phyloP scores from a whole-genome alignment of 225 moss, liverwort and hornwort species.

The Physcomitrellopsis africana region DNA sequence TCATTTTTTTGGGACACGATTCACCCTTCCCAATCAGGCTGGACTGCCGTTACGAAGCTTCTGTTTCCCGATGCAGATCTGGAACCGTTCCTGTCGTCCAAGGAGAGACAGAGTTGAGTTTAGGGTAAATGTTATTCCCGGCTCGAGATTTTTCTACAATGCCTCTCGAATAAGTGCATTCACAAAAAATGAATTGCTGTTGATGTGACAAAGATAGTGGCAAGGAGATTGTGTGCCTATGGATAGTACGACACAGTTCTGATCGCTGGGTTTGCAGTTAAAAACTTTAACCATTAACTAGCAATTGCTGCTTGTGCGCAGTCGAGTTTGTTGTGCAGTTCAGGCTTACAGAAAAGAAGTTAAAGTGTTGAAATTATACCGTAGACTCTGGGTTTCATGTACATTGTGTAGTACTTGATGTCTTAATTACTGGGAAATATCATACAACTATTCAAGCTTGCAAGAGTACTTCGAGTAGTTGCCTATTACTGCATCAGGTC shows the following conservation, averaged over 20 bases:
- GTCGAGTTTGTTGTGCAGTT: no score
- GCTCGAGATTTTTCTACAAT: background rate
- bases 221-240: background rate
- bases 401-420: no score
- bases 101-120: background rate
- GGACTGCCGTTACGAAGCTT: conserved; percentile 46
- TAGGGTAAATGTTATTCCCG: background rate
- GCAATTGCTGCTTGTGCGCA: no score
- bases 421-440: no score
- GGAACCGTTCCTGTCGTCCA: conserved; percentile 8
- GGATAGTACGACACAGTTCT: background rate
- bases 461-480: background rate
- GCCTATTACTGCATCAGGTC: background rate
- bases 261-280: no score
- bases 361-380: no score
- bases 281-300: no score
- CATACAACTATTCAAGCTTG: background rate
- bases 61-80: conserved; percentile 46
- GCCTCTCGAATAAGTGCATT: background rate
- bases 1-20: conserved; percentile 57
- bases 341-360: no score
- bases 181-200: background rate
- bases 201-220: background rate
- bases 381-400: no score
- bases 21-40: conserved; percentile 59